These are phyloP conservation scores for Crotalaria pallida DNA, from an alignment of 306 rosid species.

Conservation along the genomic window DNA sequence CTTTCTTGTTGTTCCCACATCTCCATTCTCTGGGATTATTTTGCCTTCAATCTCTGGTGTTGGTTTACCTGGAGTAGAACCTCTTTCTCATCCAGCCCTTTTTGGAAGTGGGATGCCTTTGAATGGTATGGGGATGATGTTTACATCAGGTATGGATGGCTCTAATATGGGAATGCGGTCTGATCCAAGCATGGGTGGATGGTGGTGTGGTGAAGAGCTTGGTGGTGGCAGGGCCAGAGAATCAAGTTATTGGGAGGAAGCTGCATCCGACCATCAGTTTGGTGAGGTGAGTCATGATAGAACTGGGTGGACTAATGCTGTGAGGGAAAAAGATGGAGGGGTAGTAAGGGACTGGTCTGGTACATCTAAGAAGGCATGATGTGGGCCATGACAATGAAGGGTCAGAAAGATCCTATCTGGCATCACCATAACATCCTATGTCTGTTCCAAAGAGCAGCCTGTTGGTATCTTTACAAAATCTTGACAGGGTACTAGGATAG, in stretches of 20 bases:
- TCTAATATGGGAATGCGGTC: no score
- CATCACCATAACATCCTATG: no score
- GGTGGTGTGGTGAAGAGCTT: slow-evolving; percentile 86
- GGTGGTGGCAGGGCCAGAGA: slow-evolving; percentile 89
- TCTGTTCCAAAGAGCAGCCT: no score
- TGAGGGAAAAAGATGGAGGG: slow-evolving; percentile 88
- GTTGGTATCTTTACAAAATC: no score
- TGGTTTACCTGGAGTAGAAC: slow-evolving; percentile 89
- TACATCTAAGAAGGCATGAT: slow-evolving; percentile 82
- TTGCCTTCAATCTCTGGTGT: slow-evolving; percentile 75
- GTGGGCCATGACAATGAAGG: slow-evolving; percentile 58
- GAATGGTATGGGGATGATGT: slow-evolving; percentile 99
- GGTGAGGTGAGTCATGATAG: no score
- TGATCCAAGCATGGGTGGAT: slow-evolving; percentile 88
- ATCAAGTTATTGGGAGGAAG: slow-evolving; percentile 96
- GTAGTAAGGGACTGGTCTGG: slow-evolving; percentile 94
- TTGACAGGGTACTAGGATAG: no score
- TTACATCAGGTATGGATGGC: slow-evolving; percentile 71
- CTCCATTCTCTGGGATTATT: slow-evolving; percentile 88
- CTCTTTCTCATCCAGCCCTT: slow-evolving; percentile 94
- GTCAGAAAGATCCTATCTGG: slow-evolving; percentile 74
- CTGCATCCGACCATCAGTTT: no score
- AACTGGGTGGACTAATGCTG: slow-evolving; percentile 79
- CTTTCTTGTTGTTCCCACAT: slow-evolving; percentile 79
- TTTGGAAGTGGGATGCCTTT: slow-evolving; percentile 94